Evolutionary conservation across 805 yeast genomes (phyloP).

Genomic region (Yamadazyma philogaea): DNA sequence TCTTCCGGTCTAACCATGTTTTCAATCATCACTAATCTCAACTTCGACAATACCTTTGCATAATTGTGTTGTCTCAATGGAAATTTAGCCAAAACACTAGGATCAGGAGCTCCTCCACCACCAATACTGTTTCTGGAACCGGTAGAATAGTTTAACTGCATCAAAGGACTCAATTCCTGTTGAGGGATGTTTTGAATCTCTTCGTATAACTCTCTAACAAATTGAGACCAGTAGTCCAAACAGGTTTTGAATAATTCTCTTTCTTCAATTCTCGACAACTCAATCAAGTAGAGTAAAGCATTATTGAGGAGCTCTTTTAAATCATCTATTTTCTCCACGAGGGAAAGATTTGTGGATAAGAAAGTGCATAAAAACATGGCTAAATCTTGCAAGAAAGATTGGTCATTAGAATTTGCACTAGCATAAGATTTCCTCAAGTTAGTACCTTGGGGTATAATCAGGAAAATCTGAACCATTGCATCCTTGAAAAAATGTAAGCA

Average conservation of each 20-base stretch:
- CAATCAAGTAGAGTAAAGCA: conserved; percentile 78
- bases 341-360: conserved; percentile 65
- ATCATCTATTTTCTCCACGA: conserved; percentile 51
- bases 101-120: conserved; percentile 82
- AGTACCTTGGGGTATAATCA: conserved; percentile 68
- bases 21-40: conserved; percentile 92
- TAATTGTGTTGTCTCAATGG: conserved; percentile 87
- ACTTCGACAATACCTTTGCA: conserved; percentile 69
- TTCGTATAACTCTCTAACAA: conserved; percentile 77
- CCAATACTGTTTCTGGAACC: conserved; percentile 34
- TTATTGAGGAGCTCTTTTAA: conserved; percentile 59
- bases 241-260: conserved; percentile 94
- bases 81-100: conserved; percentile 68
- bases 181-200: conserved; percentile 83
- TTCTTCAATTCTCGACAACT: conserved; percentile 87
- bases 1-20: conserved; percentile 99
- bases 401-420: conserved; percentile 76
- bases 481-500: conserved; percentile 68
- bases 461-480: conserved; percentile 65
- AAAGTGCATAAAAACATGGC: conserved; percentile 91
- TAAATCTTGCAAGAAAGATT: conserved; percentile 90
- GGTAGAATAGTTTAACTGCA: conserved; percentile 56
- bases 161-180: conserved; percentile 67
- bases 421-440: conserved; percentile 72
- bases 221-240: conserved; percentile 88